Conservation (phyloP, 2,329 filamentous ascomycete genomes). For the Cytospora piceicola region DNA sequence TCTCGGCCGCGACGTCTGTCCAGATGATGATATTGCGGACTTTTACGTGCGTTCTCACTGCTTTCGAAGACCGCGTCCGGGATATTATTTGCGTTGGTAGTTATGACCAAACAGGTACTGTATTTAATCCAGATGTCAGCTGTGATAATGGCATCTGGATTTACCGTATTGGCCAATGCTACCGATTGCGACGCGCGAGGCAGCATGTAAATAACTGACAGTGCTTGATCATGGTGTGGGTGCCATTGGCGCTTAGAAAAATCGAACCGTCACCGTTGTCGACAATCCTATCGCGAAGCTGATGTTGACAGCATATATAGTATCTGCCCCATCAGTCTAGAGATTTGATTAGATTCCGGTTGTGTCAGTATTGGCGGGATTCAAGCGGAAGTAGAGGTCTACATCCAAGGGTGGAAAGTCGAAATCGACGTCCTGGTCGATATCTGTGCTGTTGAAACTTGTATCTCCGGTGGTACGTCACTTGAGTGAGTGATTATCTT, state of each 20-base stretch:
- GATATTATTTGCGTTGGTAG: neutral
- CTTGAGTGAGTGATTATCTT: slow-evolving; percentile 32
- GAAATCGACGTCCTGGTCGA: slow-evolving; percentile 24
- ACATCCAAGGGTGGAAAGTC: slow-evolving; percentile 30
- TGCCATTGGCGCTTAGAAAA: slow-evolving; percentile 46
- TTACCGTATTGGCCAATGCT: slow-evolving; percentile 45
- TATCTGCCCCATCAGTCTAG: slow-evolving; percentile 29
- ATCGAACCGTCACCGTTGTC: slow-evolving; percentile 42
- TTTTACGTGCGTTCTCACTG: slow-evolving; percentile 29
- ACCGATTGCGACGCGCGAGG: slow-evolving; percentile 44
- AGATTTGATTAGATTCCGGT: neutral
- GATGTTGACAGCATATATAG: slow-evolving; percentile 27
- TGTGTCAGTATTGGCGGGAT: too few species aligned
- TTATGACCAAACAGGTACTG: too few species aligned
- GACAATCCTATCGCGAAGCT: slow-evolving; percentile 26
- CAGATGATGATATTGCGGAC: slow-evolving; percentile 45
- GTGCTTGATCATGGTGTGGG: slow-evolving; percentile 45
- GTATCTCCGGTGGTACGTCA: slow-evolving; percentile 28
- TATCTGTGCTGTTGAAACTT: slow-evolving; percentile 29
- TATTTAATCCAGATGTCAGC: too few species aligned
- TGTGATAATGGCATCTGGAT: slow-evolving; percentile 39
- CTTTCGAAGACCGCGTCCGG: slow-evolving; percentile 24
- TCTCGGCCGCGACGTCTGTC: too few species aligned
- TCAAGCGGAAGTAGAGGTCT: neutral
- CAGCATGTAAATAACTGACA: slow-evolving; percentile 45